A percentile compares a stretch with the other conserved stretches of the same genome.
phyloP scores from a whole-genome alignment of 345 rosid genomes.

The Ceriops zippeliana region DNA sequence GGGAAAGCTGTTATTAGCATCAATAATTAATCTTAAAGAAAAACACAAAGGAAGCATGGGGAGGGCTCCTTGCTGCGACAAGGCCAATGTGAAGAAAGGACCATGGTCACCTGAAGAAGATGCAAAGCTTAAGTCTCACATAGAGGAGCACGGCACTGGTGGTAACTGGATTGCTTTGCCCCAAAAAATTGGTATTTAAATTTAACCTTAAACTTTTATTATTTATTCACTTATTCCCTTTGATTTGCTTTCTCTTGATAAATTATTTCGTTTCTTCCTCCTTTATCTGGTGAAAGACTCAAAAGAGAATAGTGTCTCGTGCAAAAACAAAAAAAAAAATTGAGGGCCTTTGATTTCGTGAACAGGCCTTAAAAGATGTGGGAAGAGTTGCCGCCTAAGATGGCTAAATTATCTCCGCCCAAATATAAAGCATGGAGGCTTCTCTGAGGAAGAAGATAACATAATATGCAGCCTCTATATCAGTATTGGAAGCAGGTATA shows the following conservation, averaged over 20 bases:
- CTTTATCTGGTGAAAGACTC: neutral
- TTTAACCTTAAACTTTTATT: neutral
- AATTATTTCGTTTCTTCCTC: neutral
- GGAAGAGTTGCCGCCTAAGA: slow-evolving; percentile 33
- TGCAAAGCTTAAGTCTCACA: slow-evolving; percentile 31
- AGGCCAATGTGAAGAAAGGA: slow-evolving; percentile 35
- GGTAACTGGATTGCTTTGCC: slow-evolving; percentile 41
- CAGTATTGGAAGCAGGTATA: slow-evolving; percentile 33
- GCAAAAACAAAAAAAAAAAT: neutral
- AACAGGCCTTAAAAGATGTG: slow-evolving; percentile 33
- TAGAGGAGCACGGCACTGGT: slow-evolving; percentile 32
- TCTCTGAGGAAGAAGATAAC: slow-evolving; percentile 35
- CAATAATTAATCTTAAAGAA: slow-evolving; percentile 10
- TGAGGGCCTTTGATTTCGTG: neutral
- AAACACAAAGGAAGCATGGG: slow-evolving; percentile 23
- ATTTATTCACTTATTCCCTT: neutral
- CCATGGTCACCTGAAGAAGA: slow-evolving; percentile 41
- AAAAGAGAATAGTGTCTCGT: neutral
- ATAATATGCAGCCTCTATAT: slow-evolving; percentile 37
- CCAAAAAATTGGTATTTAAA: slow-evolving; percentile 26
- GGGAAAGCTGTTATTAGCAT: slow-evolving; percentile 22
- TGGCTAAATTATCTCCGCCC: slow-evolving; percentile 37
- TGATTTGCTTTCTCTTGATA: neutral
- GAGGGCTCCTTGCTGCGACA: slow-evolving; percentile 39
- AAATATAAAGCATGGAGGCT: slow-evolving; percentile 30